Base-by-base conservation (phyloP, 352 stramenopile species). In the Phytophthora podocarpi region DNA sequence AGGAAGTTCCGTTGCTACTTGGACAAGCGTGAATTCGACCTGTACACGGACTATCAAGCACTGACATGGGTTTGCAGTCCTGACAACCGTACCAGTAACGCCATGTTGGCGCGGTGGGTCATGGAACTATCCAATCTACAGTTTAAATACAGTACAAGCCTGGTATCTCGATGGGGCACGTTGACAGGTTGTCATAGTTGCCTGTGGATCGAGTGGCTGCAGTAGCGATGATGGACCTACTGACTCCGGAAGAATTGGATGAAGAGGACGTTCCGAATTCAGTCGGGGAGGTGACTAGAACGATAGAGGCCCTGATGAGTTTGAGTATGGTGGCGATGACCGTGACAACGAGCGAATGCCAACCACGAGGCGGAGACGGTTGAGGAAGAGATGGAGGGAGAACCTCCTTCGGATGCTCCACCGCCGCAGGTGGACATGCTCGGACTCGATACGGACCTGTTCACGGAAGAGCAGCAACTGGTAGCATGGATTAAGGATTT, bases 401-500 rank as follows among this genome's bases (percentile, higher is more conserved):
- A n/a, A n/a, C n/a, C n/a, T n/a, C n/a, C n/a, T n/a, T n/a, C n/a
- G n/a, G n/a, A n/a, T n/a, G n/a, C n/a, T n/a, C n/a, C n/a, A n/a
- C n/a, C n/a, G n/a, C n/a, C n/a, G n/a, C n/a, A n/a, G n/a, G n/a
- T n/a, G n/a, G n/a, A n/a, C n/a, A n/a, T n/a, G n/a, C n/a, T n/a
- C n/a, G n/a, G n/a, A n/a, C n/a, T n/a, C n/a, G n/a, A 57, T 24
- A 12, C 8, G 0, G 36, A 51, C 1, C 45, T n/a, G 5, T 50
- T 57, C 15, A 1, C 5, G 6, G 5, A 18, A 12, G 55, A 47
- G n/a, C 54, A 50, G 16, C 18, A 35, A 2, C 7, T 5, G 2
- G 37, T 46, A 0, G 15, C 34, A n/a, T 63, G 54, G 43, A 31
- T 63, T 0, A 53, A 34, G 26, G 54, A 34, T n/a, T 18, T 63